These are phyloP conservation scores for Hyaloscypha bicolor DNA, from an alignment of 495 filamentous ascomycete genomes.

Conservation along the genomic window DNA sequence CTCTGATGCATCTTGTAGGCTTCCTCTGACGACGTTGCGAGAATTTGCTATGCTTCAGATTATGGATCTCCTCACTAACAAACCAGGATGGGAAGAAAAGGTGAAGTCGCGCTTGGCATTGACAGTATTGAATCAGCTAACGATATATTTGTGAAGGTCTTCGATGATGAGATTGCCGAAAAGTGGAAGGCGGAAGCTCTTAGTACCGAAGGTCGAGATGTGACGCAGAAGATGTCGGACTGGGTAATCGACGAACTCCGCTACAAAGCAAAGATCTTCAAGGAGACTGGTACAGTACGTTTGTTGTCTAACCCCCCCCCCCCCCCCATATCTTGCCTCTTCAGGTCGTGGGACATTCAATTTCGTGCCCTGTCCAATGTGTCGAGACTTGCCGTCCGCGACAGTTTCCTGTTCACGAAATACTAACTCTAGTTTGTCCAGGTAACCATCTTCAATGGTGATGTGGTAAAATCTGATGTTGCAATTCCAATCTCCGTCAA, in stretches of 20 bases:
- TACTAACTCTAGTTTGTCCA: too few species aligned
- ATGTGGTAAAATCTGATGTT: constrained; percentile 38
- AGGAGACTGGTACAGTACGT: constrained; percentile 5
- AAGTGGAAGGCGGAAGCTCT: constrained; percentile 42
- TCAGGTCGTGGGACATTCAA: too few species aligned
- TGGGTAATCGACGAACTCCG: constrained; percentile 33
- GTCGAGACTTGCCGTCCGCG: too few species aligned
- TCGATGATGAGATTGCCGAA: constrained; percentile 45
- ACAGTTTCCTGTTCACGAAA: too few species aligned
- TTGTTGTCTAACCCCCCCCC: too few species aligned
- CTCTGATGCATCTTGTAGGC: neutral
- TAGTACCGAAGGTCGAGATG: constrained; percentile 28
- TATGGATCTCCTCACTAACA: constrained; percentile 27
- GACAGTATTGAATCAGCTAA: too few species aligned
- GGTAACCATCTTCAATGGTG: constrained; percentile 17
- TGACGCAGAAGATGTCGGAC: constrained; percentile 34
- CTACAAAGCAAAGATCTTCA: constrained; percentile 31
- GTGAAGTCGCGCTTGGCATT: neutral
- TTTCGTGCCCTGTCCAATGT: too few species aligned
- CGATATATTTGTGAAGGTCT: constrained; percentile 40
- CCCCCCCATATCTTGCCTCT: too few species aligned
- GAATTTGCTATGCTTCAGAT: constrained; percentile 27
- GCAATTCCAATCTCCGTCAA: constrained; percentile 33
- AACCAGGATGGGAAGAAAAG: constrained; percentile 24
- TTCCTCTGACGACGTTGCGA: constrained; percentile 18